Conservation (phyloP, 2,329 filamentous ascomycete genomes). For the Cytospora leucostoma region DNA sequence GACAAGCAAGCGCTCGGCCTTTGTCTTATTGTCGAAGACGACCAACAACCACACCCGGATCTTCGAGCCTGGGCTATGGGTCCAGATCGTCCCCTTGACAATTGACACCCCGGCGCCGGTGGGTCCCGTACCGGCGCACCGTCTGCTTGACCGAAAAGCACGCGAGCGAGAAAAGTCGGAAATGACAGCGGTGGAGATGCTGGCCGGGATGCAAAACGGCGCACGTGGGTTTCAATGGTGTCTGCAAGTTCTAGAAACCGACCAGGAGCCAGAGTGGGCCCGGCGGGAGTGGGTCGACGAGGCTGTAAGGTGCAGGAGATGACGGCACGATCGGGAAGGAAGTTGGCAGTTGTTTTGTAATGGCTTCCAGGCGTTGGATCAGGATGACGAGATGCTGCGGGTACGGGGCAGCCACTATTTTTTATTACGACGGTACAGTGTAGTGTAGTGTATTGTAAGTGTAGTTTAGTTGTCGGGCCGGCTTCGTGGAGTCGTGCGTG, state of each 20-base stretch:
- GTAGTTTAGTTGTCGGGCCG: neutral
- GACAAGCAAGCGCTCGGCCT: conserved; percentile 11
- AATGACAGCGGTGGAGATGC: conserved; percentile 22
- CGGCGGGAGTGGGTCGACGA: conserved; percentile 20
- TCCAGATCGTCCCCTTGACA: conserved; percentile 21
- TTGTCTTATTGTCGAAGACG: conserved; percentile 21
- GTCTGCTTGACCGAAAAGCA: conserved; percentile 5
- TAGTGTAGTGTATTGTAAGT: neutral
- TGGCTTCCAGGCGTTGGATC: conserved; percentile 5
- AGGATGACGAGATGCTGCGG: conserved; percentile 13
- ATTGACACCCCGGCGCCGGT: conserved; percentile 20
- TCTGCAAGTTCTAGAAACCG: conserved; percentile 9
- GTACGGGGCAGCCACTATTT: conserved; percentile 8
- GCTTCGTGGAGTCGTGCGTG: neutral
- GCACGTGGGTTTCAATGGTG: conserved; percentile 2
- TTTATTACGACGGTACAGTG: neutral
- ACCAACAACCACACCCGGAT: conserved; percentile 2
- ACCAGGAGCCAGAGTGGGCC: conserved; percentile 12
- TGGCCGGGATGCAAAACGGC: conserved; percentile 17
- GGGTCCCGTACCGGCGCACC: conserved; percentile 13
- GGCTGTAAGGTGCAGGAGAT: conserved; percentile 17
- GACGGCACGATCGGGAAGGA: conserved; percentile 17
- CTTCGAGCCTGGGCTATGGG: neutral
- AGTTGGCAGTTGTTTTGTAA: conserved; percentile 15
- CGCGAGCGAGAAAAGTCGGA: conserved; percentile 6